These are phyloP conservation scores for Dalbergia cochinchinensis DNA, from an alignment of 306 rosid species.

Conservation along the genomic window DNA sequence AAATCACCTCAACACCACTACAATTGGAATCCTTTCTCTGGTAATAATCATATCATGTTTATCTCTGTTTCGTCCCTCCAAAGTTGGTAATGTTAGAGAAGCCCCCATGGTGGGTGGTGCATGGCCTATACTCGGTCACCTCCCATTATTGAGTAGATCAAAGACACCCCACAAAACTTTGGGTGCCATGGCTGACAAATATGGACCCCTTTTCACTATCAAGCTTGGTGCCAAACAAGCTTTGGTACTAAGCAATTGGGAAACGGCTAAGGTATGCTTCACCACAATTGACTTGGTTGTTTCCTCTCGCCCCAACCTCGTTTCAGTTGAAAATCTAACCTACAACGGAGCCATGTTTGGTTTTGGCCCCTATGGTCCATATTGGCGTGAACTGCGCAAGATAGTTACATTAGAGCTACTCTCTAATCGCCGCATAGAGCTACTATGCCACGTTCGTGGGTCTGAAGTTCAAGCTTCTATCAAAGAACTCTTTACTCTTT, in stretches of 20 bases:
- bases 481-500: neutral
- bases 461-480: slow-evolving; percentile 38
- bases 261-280: slow-evolving; percentile 49
- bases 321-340: slow-evolving; percentile 17
- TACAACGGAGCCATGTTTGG: slow-evolving; percentile 45
- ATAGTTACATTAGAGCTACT: slow-evolving; percentile 19
- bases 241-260: slow-evolving; percentile 49
- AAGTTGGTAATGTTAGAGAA: neutral
- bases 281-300: slow-evolving; percentile 32
- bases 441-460: slow-evolving; percentile 23
- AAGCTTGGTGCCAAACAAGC: slow-evolving; percentile 14
- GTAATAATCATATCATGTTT: neutral
- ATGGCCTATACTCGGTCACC: slow-evolving; percentile 47
- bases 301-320: slow-evolving; percentile 18
- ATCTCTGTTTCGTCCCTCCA: neutral
- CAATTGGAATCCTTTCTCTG: slow-evolving; percentile 12
- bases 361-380: slow-evolving; percentile 45
- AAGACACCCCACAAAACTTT: neutral
- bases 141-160: neutral
- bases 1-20: neutral
- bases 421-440: slow-evolving; percentile 37
- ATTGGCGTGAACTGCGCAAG: slow-evolving; percentile 53
- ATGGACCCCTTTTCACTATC: slow-evolving; percentile 42
- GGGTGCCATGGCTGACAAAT: slow-evolving; percentile 37
- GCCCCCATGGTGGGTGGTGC: slow-evolving; percentile 10